A percentile compares a stretch with the other conserved stretches of the same genome.
Conservation (phyloP, 2,329 filamentous ascomycete genomes). For the Claviceps maximensis region DNA sequence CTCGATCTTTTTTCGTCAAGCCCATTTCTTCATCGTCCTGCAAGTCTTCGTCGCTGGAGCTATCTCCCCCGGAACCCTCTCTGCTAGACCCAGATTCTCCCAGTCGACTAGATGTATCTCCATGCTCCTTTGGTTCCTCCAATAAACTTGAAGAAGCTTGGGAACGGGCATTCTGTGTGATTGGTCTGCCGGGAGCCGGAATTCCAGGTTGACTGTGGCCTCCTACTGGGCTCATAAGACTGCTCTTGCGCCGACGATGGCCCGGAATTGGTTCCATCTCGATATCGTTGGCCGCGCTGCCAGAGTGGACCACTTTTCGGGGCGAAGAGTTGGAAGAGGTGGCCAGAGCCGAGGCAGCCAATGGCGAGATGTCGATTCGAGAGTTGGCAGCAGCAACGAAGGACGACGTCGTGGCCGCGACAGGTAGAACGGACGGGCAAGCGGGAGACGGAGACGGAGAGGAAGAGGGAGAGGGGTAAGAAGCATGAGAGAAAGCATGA, state of each 20-base stretch:
- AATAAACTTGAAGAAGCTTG: constrained; percentile 11
- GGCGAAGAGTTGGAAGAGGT: constrained; percentile 6
- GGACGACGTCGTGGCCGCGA: not conserved
- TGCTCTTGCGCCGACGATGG: constrained; percentile 43
- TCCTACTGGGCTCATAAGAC: constrained; percentile 30
- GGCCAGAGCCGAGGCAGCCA: constrained; percentile 5
- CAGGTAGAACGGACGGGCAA: not conserved
- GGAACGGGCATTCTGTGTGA: constrained; percentile 4
- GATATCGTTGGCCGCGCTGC: constrained; percentile 26
- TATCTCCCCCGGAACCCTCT: constrained; percentile 32
- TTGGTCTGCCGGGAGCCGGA: constrained; percentile 9
- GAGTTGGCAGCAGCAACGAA: not conserved
- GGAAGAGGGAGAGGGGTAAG: not conserved
- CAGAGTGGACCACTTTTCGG: constrained; percentile 5
- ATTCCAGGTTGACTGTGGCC: constrained; percentile 11
- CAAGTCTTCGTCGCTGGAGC: constrained; percentile 57
- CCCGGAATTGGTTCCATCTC: constrained; percentile 44
- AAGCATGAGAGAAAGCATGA: not conserved
- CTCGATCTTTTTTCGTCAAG: constrained; percentile 59
- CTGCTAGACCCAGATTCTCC: constrained; percentile 8
- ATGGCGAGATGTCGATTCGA: constrained; percentile 1
- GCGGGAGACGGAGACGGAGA: not conserved
- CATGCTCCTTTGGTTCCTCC: constrained; percentile 32
- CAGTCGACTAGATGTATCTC: constrained; percentile 7
- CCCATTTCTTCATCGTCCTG: constrained; percentile 86